A percentile compares a stretch with the other conserved stretches of the same genome.
Evolutionary conservation across 176 grass and related monocot species (phyloP).

Genomic region (sorghum (Sorghum bicolor)): Sorghum_bicolor_NCBIv3 NC_012879.2:9414001-9414500

Average conservation of each 20-base stretch:
- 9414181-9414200: slow-evolving; percentile 17
- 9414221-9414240: slow-evolving; percentile 96
- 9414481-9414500: slow-evolving; percentile 1
- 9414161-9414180: slow-evolving; percentile 6
- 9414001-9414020: neutral
- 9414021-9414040: neutral
- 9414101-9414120: neutral
- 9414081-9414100: neutral
- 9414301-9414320: slow-evolving; percentile 10
- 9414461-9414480: neutral
- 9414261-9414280: slow-evolving; percentile 43
- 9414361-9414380: neutral
- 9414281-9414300: slow-evolving; percentile 3
- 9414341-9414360: neutral
- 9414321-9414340: neutral
- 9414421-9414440: neutral
- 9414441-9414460: neutral
- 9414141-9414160: neutral
- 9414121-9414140: neutral
- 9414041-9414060: neutral
- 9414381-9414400: neutral
- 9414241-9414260: slow-evolving; percentile 88
- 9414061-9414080: neutral
- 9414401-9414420: slow-evolving; percentile 10
- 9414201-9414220: slow-evolving; percentile 91